Percentiles rank a stretch among this genome's conserved stretches.
Conservation (phyloP, 78 protist species). For the Dictyostelium firmibasis region DNA sequence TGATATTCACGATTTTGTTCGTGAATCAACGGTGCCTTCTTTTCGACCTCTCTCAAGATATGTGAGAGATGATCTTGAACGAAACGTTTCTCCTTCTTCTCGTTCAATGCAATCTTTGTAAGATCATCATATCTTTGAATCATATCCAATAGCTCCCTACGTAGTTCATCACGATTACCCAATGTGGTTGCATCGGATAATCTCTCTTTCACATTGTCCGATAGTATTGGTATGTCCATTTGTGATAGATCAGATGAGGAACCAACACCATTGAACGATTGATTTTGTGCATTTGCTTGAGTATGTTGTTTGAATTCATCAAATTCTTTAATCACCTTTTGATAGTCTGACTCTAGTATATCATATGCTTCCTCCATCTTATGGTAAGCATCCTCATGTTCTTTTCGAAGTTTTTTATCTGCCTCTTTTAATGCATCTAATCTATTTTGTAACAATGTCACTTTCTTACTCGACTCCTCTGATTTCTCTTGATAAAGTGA, state of each 20-base stretch:
- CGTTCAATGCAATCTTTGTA: conserved; percentile 48
- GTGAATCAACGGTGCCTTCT: conserved; percentile 71
- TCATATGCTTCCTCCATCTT: conserved; percentile 75
- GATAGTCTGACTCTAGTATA: conserved; percentile 35
- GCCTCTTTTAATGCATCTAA: conserved; percentile 33
- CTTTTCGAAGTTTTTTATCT: conserved; percentile 14
- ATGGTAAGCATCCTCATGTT: conserved; percentile 48
- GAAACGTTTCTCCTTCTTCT: conserved; percentile 56
- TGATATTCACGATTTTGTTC: conserved; percentile 64
- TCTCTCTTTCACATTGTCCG: conserved; percentile 12
- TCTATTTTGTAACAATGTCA: conserved; percentile 9
- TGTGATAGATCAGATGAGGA: not conserved
- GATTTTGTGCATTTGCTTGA: not conserved
- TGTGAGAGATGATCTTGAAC: conserved; percentile 46
- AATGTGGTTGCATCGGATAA: conserved; percentile 12
- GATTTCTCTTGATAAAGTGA: conserved; percentile 26
- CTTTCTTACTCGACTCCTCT: conserved; percentile 36
- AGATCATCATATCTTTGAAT: conserved; percentile 63
- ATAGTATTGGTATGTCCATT: conserved; percentile 58
- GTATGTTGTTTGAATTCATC: conserved; percentile 18
- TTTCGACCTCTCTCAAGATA: conserved; percentile 51
- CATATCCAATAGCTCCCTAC: conserved; percentile 65
- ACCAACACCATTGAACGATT: not conserved
- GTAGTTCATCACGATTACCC: conserved; percentile 55
- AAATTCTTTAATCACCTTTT: conserved; percentile 11